Evolutionary conservation across 2,329 filamentous ascomycete genomes (phyloP), one percentile per base, ranked within the genome.

Genomic region (Berkeleyomyces basicola): DNA sequence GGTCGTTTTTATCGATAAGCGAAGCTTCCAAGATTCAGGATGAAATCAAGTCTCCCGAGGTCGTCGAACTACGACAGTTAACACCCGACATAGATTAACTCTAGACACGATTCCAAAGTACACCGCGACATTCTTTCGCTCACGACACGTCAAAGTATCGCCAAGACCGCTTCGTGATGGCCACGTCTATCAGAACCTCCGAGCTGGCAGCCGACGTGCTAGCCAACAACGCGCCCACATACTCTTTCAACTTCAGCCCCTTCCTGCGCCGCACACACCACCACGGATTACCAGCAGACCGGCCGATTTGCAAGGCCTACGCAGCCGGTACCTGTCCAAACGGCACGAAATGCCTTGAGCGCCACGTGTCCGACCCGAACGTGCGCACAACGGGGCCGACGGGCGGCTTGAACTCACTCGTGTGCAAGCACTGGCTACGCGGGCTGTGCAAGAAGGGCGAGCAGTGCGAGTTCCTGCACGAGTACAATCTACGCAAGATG

Each of bases 381-480:
- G 72, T 76, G 4, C 74, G 76, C 33, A 67, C 70, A 23, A 66
- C 66, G 42, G 66, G 64, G 64, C 72, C 71, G n/a, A 70, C 72
- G 11, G 74, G 78, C 47, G 84, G 83, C 42, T 86, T 86, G 72
- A 88, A 86, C 75, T 87, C 82, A 71, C 83, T 97, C 14, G 92
- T 99, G 65, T 99, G 93, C 83, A 99, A 99, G 77, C 93, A 97
- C 79, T 97, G 93, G 85, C 84, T 97, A 70, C 88, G 95, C 67
- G 92, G 91, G 0, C 83, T 99, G 23, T 99, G 93, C 79, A 99
- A 99, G 72, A 97, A 97, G 75, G 93, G 92, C 69, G 87, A 96
- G 71, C 83, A 85, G 68, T 99, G 93, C 83, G 93, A 99, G 77
- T 99, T 97, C 70, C 79, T 97, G 58, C 93, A 99, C 79, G 93